Base-by-base conservation (phyloP, 2,329 filamentous ascomycete genomes). In the Pseudonectria buxi region DNA sequence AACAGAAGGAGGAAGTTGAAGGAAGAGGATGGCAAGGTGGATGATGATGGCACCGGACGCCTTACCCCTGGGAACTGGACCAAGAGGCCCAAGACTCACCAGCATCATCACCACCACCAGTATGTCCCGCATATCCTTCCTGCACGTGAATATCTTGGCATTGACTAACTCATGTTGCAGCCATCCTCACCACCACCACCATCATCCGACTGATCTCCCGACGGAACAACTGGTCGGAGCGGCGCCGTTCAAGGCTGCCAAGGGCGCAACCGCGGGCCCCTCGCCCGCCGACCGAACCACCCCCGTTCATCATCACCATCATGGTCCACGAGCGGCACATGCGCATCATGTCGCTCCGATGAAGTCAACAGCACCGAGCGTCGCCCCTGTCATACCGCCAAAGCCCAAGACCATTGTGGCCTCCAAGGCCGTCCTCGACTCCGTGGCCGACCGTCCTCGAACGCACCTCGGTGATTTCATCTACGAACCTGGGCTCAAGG, bases 401-500 rank as follows among this genome's bases (percentile, higher is more conserved):
- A 80, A 81, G 54, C 70, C 79, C 6, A 81, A 78, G 42, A 78
- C 76, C 3, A 76, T 73, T 12, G 72, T 94, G 15, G 75, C 74
- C 9, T 84, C 83, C 2, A 72, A 83, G 43, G 71, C 76, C 1
- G 76, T 95, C 0, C 59, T 95, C 10, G 78, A 87, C 2, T 80
- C 78, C 22, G 78, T 90, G 4, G 71, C 81, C 1, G 66, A 82
- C 38, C 71, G 77, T 13, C 83, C 86, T 7, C 81, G 88, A 9
- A 74, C 78, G 36, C 88, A 95, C 55, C 74, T 96, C 3, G 90
- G 90, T 24, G 86, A 87, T 38, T 83, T 86, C 4, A 69, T 94
- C 11, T 96, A 96, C 56, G 73, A 83, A 32, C 77, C 86, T 1
- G 72, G 68, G 6, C 67, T 94, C 4, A 72, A 68, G 45, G 64